phyloP scores from a whole-genome alignment of 768 basidiomycete species.

The Boletellus emodensis region DNA sequence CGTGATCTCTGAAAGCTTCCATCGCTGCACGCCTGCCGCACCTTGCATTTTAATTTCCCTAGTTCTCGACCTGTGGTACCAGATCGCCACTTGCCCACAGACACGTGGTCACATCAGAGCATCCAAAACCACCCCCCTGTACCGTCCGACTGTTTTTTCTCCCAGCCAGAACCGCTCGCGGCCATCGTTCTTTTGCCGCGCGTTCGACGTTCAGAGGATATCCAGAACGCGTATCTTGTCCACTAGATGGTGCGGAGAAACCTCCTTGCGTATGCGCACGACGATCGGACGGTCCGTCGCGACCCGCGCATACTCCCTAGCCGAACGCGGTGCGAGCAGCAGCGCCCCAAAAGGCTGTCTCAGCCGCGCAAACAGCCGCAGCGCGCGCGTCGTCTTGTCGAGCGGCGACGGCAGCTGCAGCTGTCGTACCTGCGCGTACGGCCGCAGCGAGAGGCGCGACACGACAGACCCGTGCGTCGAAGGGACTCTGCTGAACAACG shows the following conservation, averaged over 20 bases:
- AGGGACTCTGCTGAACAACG: not conserved
- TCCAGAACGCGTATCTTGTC: conserved; percentile 17
- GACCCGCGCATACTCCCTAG: conserved; percentile 15
- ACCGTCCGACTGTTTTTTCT: no score
- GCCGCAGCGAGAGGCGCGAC: not conserved
- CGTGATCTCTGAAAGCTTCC: no score
- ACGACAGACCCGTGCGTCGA: not conserved
- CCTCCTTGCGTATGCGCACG: conserved; percentile 9
- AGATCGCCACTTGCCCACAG: no score
- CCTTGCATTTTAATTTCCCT: no score
- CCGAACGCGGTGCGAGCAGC: conserved; percentile 7
- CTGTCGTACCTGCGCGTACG: not conserved
- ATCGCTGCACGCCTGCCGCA: no score
- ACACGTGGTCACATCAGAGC: no score
- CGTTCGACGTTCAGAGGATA: conserved; percentile 4
- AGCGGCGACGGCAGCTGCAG: conserved; percentile 12
- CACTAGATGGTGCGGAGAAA: conserved; percentile 2
- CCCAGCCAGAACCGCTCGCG: no score
- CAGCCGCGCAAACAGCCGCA: conserved; percentile 12
- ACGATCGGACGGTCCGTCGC: conserved; percentile 15
- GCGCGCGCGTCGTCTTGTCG: conserved; percentile 12
- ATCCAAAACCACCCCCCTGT: no score
- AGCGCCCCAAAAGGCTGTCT: conserved; percentile 16
- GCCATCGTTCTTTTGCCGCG: no score
- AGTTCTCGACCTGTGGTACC: no score